These are phyloP conservation scores for Phytophthora meadii DNA, from an alignment of 352 stramenopile species.

Conservation along the genomic window DNA sequence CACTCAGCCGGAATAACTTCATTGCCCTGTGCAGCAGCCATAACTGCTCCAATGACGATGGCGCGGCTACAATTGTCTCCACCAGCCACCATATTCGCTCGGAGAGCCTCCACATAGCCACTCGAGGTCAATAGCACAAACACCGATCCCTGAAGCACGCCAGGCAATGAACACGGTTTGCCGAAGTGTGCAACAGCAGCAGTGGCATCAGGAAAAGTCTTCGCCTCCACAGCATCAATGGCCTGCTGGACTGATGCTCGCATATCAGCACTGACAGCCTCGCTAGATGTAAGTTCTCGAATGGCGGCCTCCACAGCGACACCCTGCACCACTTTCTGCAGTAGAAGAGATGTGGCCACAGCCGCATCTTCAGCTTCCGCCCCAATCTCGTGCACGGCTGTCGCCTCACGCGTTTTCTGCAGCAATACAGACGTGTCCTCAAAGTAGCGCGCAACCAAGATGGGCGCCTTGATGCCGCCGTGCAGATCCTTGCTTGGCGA, in stretches of 20 bases:
- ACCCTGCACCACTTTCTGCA: conserved; percentile 59
- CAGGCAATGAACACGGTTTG: conserved; percentile 66
- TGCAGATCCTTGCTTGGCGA: conserved; percentile 64
- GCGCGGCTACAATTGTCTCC: conserved; percentile 78
- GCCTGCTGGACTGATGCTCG: conserved; percentile 51
- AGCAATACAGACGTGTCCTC: conserved; percentile 48
- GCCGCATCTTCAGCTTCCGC: conserved; percentile 54
- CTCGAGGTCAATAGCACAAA: conserved; percentile 63
- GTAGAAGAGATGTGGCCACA: conserved; percentile 55
- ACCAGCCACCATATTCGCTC: conserved; percentile 62
- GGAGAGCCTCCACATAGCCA: conserved; percentile 54
- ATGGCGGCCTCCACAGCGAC: conserved; percentile 44
- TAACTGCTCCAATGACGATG: conserved; percentile 65
- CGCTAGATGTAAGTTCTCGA: conserved; percentile 40
- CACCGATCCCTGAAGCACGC: conserved; percentile 60
- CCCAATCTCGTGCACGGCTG: conserved; percentile 65
- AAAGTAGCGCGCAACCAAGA: conserved; percentile 65
- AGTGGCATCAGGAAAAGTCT: conserved; percentile 52
- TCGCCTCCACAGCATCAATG: conserved; percentile 50
- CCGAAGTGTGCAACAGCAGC: conserved; percentile 58
- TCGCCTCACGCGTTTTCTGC: conserved; percentile 53
- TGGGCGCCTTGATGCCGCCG: conserved; percentile 61
- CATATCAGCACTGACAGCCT: conserved; percentile 41
- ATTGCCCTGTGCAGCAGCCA: conserved; percentile 41
- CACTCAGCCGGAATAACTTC: conserved; percentile 49